Evolutionary conservation across 169 alveolate genomes (phyloP).

Genomic region (Babesia divergens): DNA sequence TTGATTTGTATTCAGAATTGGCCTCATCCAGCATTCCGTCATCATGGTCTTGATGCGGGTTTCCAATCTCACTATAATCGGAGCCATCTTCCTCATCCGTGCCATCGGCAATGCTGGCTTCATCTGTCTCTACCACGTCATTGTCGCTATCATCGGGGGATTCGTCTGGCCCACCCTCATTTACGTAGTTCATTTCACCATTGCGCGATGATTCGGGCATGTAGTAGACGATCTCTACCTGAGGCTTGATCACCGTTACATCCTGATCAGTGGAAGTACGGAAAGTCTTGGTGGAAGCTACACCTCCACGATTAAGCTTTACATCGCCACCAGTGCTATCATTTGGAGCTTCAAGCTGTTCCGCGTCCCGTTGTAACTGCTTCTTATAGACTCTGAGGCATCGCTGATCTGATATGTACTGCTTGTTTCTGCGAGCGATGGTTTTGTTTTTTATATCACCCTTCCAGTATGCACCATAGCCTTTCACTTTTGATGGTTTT

Average conservation of each 20-base stretch:
- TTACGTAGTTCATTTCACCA: neutral
- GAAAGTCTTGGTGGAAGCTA: no score
- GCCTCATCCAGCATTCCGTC: no score
- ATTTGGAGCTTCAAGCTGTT: neutral
- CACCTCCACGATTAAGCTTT: neutral
- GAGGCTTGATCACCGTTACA: constrained; percentile 30
- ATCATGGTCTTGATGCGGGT: no score
- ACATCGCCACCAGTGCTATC: neutral
- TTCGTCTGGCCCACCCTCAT: neutral
- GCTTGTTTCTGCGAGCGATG: constrained; percentile 53
- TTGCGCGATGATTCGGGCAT: neutral
- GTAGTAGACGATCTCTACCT: constrained; percentile 23
- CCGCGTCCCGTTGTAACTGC: neutral
- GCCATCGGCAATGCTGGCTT: neutral
- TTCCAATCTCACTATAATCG: no score
- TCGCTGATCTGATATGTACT: constrained; percentile 55
- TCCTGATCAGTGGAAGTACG: neutral
- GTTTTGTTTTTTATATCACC: constrained; percentile 48
- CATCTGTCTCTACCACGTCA: neutral
- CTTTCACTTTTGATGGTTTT: constrained; percentile 29
- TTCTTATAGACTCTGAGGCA: constrained; percentile 43
- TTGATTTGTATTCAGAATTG: no score
- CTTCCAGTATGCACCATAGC: constrained; percentile 59
- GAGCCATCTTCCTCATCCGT: no score
- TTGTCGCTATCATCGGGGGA: neutral